Evolutionary conservation across 805 yeast species (phyloP), one percentile per base, ranked within the genome.

Genomic region (Metschnikowia noctiluminum): DNA sequence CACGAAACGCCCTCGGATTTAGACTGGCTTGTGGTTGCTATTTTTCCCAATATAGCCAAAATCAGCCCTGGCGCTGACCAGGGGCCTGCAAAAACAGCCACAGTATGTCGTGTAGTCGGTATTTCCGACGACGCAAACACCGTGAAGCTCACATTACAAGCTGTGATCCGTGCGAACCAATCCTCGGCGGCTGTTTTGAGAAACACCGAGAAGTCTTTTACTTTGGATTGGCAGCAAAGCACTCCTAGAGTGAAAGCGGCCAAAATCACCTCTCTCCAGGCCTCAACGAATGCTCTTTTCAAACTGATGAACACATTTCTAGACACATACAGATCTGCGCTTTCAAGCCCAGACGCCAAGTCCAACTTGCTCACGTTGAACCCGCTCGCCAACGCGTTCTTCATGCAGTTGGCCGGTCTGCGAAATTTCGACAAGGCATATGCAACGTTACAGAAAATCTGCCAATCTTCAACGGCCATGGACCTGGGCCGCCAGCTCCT

Each of bases 311-410:
- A 71, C 45, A 43, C 50, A 13, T 76, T 78, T 49, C 54, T 73
- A 13, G 61, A 57, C 14, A 67, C 64, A 35, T 77, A 75, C 55
- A 63, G 70, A 8, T 58, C 66, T 26, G 70, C 75, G 1, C 58
- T 66, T 36, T 52, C 54, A 10, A 38, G 46, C 3, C 44, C 50
- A 37, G 44, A 48, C n/a, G 45, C 58, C 9, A 52, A 50, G 32
- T 31, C 49, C 5, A 66, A 69, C 47, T 64, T 83, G 12, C 60
- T 81, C 21, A 68, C 79, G 2, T 64, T 84, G 16, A 75, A 84
- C 10, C 90, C 90, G 0, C 62, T 84, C 45, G 80, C 87, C 0
- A 77, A 77, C 52, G 74, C 83, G 0, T 64, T 84, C n/a, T 77
- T 73, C 53, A 60, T 79, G 40, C 87, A 82, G 59, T 67, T 84